Base-by-base conservation (phyloP, 176 grass and related monocot genomes). In the Urochloa ruziziensis region DNA sequence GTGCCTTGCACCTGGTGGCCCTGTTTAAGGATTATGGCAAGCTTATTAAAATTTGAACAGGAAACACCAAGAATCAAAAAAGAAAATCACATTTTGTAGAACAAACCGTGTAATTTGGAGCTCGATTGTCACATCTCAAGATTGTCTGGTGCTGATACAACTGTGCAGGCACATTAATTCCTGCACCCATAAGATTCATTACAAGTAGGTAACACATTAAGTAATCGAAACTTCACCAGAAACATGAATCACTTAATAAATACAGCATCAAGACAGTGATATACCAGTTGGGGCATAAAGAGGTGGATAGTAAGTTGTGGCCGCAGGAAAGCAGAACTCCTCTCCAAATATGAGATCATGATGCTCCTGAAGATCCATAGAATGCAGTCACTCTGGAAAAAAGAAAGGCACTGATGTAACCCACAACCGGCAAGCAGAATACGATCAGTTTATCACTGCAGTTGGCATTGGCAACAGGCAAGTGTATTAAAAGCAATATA, bases 261-360 rank as follows among this genome's bases (percentile, higher is more conserved):
- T 46, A 57, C 42, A 70, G 36, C 32, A 78, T 36, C 51, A 73
- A 68, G 13, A 12, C 36, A 0, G 4, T 28, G 23, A 61, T 73
- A 58, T 80, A 91, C 92, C 92, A 76, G 70, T 72, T 84, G 61
- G 73, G 11, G 18, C 40, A 88, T 86, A 86, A 19, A 39, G 46
- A 72, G 80, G 52, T 53, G 74, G 79, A 83, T 86, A 94, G 66
- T 89, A 88, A 40, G 78, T 74, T 18, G 74, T 16, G 2, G 24
- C 34, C 10, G 80, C 3, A 78, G 86, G 86, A 81, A 91, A 77
- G 74, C 80, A 81, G 68, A 91, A 65, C 21, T 90, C 88, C 33
- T 86, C 86, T 27, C 89, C 92, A 86, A 77, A 86, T 75, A 91
- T 68, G 60, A 88, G 84, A 24, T 94, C 86, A 40, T 86, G 67